A percentile compares a stretch with the other conserved stretches of the same genome.
Conservation (phyloP, 2,329 filamentous ascomycete species). For the Orbilia ellipsospora region DNA sequence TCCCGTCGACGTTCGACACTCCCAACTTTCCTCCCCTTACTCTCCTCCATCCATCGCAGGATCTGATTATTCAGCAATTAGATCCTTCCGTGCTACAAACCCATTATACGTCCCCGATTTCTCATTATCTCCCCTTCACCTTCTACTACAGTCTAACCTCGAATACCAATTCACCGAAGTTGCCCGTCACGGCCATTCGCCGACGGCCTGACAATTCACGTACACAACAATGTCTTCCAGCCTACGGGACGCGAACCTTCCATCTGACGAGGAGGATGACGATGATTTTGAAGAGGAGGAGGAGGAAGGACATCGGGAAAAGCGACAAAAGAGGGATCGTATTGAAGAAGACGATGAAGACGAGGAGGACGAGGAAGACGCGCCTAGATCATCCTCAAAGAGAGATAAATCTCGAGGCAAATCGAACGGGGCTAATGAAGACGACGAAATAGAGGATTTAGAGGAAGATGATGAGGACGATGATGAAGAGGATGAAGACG, state of each 20-base stretch:
- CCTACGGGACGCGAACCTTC: constrained; percentile 33
- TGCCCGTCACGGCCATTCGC: constrained; percentile 7
- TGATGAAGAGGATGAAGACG: constrained; percentile 68
- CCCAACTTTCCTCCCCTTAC: background rate
- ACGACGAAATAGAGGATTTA: constrained; percentile 50
- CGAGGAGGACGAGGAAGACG: constrained; percentile 55
- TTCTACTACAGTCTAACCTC: background rate
- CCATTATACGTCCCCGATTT: constrained; percentile 2
- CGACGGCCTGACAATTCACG: background rate
- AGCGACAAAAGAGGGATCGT: constrained; percentile 35
- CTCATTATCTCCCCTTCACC: background rate
- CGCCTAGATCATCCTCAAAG: constrained; percentile 32
- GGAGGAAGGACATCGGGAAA: constrained; percentile 33
- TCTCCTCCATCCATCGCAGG: background rate
- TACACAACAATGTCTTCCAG: constrained; percentile 34
- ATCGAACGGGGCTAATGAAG: constrained; percentile 39
- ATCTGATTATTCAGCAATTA: constrained; percentile 37
- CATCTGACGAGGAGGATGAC: constrained; percentile 56
- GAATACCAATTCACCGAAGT: background rate
- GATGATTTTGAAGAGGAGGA: constrained; percentile 50
- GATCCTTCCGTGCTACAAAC: constrained; percentile 24
- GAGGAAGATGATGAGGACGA: constrained; percentile 63
- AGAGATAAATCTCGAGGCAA: constrained; percentile 35
- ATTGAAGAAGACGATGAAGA: constrained; percentile 49
- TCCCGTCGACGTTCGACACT: background rate